Base-by-base conservation (phyloP, 345 rosid genomes). In the Erodium maritimum region DNA sequence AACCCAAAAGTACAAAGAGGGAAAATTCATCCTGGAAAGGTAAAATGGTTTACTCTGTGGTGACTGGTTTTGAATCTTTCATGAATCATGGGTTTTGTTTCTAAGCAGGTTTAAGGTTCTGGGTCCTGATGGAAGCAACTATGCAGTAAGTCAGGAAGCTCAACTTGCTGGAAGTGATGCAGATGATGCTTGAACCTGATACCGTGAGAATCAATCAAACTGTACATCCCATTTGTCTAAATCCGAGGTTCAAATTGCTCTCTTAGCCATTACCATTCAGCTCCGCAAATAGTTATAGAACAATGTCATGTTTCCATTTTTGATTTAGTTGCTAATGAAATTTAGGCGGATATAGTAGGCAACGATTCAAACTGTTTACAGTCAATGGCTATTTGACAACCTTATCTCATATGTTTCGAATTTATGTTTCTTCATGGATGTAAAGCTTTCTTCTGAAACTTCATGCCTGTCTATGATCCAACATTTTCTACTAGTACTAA, bases 11-110 rank as follows among this genome's bases (percentile, higher is more conserved):
- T 88, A 88, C 78, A 88, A 88, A 72, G 91, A 82, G 73, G 91
- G 91, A 67, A 84, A 80, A 70, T 80, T 82, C 66, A 76, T 87
- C 73, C 79, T 87, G 10, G 91, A 85, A 59, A 82, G 91, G 91
- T 82, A 63, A n/a, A n/a, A n/a, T 58, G 29, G 34, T 7, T 17
- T 22, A 22, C 23, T 55, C 22, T 3, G 16, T 21, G 20, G 16
- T 54, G 12, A 23, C 23, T 66, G 21, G 24, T 62, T 68, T 50
- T 65, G 21, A 7, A 16, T 17, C 1, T 61, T n/a, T n/a, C 52
- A 17, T 66, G 56, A 66, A 33, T 58, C 57, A 4, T 24, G 17
- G 17, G 16, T 61, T 60, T 56, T 52, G 56, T 19, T 61, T 18
- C 61, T 53, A 66, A 62, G 68, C 78, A 87, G 95, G 84, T 84